Conservation (phyloP, 805 yeast species). For the Starmerella cellae region DNA sequence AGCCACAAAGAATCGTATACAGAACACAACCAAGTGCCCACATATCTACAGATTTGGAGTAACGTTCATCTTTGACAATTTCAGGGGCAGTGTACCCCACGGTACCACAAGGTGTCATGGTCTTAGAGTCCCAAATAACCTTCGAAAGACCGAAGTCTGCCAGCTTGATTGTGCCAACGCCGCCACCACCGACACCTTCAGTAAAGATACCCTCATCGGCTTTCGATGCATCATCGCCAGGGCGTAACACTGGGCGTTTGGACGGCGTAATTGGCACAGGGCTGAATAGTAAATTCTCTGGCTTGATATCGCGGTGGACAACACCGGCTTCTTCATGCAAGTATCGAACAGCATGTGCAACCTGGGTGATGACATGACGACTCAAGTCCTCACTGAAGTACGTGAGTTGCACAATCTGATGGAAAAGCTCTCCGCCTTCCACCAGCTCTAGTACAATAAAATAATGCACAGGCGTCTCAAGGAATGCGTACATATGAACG, state of each 20-base stretch:
- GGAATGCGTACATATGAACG: conserved; percentile 40
- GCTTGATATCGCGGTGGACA: conserved; percentile 73
- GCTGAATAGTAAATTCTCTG: conserved; percentile 58
- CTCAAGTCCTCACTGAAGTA: conserved; percentile 62
- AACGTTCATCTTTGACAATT: conserved; percentile 83
- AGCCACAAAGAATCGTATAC: conserved; percentile 87
- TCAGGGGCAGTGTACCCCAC: conserved; percentile 98
- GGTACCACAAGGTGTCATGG: conserved; percentile 97
- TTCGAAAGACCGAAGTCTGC: conserved; percentile 95
- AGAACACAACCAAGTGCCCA: conserved; percentile 98
- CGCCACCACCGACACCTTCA: conserved; percentile 81
- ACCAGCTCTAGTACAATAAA: conserved; percentile 55
- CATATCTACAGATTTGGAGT: conserved; percentile 91
- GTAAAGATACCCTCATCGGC: conserved; percentile 77
- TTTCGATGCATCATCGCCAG: conserved; percentile 37
- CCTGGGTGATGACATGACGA: conserved; percentile 59
- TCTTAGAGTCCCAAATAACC: conserved; percentile 72
- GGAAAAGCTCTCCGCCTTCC: conserved; percentile 70
- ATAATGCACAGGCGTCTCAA: conserved; percentile 41
- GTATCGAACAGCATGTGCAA: conserved; percentile 55
- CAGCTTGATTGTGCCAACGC: conserved; percentile 74
- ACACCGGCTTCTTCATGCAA: conserved; percentile 57
- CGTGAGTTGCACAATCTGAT: conserved; percentile 63
- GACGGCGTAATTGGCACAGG: conserved; percentile 38
- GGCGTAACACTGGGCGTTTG: conserved; percentile 24